A percentile compares a stretch with the other conserved stretches of the same genome.
Conservation (phyloP, 192 early-diverging fungal genomes). For the Glomus cerebriforme region DNA sequence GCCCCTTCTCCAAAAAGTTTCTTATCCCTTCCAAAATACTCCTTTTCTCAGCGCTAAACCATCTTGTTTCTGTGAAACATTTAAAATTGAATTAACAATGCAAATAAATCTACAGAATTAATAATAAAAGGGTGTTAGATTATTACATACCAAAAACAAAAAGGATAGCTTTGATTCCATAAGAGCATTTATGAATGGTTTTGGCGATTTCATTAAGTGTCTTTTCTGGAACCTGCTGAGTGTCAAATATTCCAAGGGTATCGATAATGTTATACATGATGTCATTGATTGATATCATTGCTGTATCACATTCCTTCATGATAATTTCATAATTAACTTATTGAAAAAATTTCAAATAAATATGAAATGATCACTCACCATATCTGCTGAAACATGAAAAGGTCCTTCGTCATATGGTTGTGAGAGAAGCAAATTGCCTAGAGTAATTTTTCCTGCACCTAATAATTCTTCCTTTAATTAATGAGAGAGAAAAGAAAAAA, state of each 20-base stretch:
- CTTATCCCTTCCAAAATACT: no score
- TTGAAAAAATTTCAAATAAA: neutral
- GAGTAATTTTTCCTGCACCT: slow-evolving; percentile 33
- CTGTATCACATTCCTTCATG: slow-evolving; percentile 1
- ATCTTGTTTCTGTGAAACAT: slow-evolving; percentile 2
- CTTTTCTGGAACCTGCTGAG: neutral
- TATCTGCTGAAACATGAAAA: slow-evolving; percentile 7
- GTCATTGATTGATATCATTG: slow-evolving; percentile 3
- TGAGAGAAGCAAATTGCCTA: slow-evolving; percentile 15
- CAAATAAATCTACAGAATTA: neutral
- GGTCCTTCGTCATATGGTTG: neutral
- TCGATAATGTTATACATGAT: neutral
- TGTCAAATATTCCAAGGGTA: slow-evolving; percentile 24
- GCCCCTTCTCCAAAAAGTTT: slow-evolving; percentile 15
- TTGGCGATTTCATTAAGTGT: neutral
- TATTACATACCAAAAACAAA: slow-evolving; percentile 26
- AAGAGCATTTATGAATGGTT: neutral
- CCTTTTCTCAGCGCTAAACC: slow-evolving; percentile 20
- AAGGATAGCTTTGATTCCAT: slow-evolving; percentile 23
- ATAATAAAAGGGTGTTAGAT: no score
- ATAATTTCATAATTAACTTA: neutral
- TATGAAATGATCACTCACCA: slow-evolving; percentile 8
- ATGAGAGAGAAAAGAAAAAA: neutral
- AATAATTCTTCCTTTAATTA: slow-evolving; percentile 6
- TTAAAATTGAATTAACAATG: neutral